phyloP scores from a whole-genome alignment of 371 early-diverging fungal species.

The Coemansia sp. region DNA sequence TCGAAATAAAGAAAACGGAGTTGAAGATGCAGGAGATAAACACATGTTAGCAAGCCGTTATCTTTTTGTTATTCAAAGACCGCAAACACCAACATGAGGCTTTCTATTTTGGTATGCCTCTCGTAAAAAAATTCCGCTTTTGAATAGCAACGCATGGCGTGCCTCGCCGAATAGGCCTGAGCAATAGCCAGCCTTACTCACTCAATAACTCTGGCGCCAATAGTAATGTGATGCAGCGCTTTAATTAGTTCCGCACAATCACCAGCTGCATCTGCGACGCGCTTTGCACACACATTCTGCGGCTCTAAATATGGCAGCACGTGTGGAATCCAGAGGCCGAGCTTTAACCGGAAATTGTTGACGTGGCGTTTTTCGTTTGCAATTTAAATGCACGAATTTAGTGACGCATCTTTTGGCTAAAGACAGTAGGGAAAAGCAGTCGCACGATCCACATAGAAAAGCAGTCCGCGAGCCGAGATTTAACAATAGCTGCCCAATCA shows the following conservation, averaged over 20 bases:
- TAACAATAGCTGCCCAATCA: background rate
- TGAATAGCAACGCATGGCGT: background rate
- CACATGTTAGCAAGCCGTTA: no score
- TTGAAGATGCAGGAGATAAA: no score
- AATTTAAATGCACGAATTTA: background rate
- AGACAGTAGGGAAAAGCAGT: background rate
- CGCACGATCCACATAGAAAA: background rate
- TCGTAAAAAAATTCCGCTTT: background rate
- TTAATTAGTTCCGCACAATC: background rate
- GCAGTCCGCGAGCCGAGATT: background rate
- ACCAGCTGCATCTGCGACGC: background rate
- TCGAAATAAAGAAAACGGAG: no score
- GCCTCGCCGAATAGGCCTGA: background rate
- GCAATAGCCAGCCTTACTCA: background rate
- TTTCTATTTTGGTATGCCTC: background rate
- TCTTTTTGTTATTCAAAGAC: no score
- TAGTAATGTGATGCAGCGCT: background rate
- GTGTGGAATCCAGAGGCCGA: background rate
- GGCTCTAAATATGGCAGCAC: background rate
- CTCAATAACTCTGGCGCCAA: background rate
- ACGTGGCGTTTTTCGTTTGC: background rate
- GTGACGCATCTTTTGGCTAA: background rate
- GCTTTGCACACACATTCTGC: background rate
- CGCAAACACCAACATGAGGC: background rate
- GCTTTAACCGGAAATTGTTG: background rate